phyloP scores from a whole-genome alignment of 192 early-diverging fungal genomes.

The Lobulomyces angularis region DNA sequence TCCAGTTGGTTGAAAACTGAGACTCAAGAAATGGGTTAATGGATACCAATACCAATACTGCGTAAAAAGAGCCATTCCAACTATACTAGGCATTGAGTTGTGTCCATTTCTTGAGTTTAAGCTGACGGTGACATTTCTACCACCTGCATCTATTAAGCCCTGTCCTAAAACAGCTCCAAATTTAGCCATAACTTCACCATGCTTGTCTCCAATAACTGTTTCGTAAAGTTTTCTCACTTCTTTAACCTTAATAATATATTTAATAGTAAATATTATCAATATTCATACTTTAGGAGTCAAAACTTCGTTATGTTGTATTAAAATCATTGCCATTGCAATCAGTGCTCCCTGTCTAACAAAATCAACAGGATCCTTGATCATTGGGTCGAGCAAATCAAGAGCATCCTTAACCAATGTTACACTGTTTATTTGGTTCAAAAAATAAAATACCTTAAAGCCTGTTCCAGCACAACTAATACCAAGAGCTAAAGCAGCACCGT shows the following conservation, averaged over 20 bases:
- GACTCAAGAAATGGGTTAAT: conserved; percentile 83
- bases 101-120: conserved; percentile 77
- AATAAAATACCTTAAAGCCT: conserved; percentile 44
- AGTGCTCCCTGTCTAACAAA: conserved; percentile 95
- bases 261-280: background rate
- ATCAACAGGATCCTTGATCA: conserved; percentile 95
- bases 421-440: background rate
- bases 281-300: conserved; percentile 48
- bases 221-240: conserved; percentile 77
- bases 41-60: conserved; percentile 99
- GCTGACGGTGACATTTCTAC: conserved; percentile 93
- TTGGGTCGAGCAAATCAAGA: conserved; percentile 84
- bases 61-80: conserved; percentile 96
- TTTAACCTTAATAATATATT: conserved; percentile 35
- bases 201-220: conserved; percentile 79
- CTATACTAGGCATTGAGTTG: conserved; percentile 86
- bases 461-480: conserved; percentile 97
- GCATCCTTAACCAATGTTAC: conserved; percentile 47
- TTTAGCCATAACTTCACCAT: conserved; percentile 82
- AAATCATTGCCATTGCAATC: conserved; percentile 86
- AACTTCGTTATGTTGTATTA: conserved; percentile 89
- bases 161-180: conserved; percentile 93
- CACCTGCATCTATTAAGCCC: conserved; percentile 95
- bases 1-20: conserved; percentile 90
- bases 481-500: conserved; percentile 88